These are phyloP conservation scores for Cutaneotrichosporon dermatis DNA, from an alignment of 1,284 basidiomycete genomes.

Conservation along the genomic window DNA sequence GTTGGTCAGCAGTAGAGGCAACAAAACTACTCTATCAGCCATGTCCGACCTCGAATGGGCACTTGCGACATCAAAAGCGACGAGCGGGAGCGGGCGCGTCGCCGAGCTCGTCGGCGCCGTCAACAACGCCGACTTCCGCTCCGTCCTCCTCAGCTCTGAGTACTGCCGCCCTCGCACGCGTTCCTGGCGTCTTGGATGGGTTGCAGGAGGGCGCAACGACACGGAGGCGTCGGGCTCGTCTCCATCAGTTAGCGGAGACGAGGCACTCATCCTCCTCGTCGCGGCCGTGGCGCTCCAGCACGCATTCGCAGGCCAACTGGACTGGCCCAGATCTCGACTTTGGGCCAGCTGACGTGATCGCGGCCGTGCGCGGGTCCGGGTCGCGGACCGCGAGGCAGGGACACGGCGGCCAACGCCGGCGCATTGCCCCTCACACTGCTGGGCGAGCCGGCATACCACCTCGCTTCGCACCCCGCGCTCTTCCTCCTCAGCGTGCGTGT, in stretches of 20 bases:
- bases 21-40: conserved; percentile 3
- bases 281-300: conserved; percentile 77
- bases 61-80: conserved; percentile 13
- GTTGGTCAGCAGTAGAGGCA: conserved; percentile 12
- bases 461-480: conserved; percentile 65
- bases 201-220: conserved; percentile 12
- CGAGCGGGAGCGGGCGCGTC: conserved; percentile 3
- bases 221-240: background rate
- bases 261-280: conserved; percentile 59
- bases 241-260: conserved; percentile 13
- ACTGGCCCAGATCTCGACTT: conserved; percentile 84
- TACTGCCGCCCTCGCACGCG: conserved; percentile 26
- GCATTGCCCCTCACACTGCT: conserved; percentile 73
- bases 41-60: conserved; percentile 35
- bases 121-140: conserved; percentile 43
- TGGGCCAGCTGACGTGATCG: conserved; percentile 50
- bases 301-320: conserved; percentile 94
- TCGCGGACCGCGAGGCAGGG: conserved; percentile 46
- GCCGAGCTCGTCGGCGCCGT: conserved; percentile 31
- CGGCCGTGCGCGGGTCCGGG: conserved; percentile 48
- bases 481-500: conserved; percentile 73
- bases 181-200: conserved; percentile 25
- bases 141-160: conserved; percentile 32
- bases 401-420: conserved; percentile 54
- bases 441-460: conserved; percentile 96